Conservation (phyloP, 2,329 filamentous ascomycete species). For the Colletotrichum noveboracense region DNA sequence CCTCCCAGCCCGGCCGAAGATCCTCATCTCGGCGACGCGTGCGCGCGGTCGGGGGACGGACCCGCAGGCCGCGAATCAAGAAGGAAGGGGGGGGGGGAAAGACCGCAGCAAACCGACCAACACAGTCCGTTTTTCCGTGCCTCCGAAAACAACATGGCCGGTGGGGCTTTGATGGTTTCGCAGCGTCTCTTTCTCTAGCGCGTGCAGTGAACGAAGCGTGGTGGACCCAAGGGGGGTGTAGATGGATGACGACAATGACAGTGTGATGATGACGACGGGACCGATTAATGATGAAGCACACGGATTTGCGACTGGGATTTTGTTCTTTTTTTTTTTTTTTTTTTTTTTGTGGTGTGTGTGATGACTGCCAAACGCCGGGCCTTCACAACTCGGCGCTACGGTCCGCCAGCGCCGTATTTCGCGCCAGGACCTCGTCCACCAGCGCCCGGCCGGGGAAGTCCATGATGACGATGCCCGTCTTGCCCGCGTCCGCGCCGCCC, state of each 20-base stretch:
- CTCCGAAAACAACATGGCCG: neutral
- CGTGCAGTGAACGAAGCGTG: neutral
- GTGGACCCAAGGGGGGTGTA: neutral
- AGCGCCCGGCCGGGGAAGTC: slow-evolving; percentile 52
- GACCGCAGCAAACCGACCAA: neutral
- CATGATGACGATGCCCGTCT: slow-evolving; percentile 51
- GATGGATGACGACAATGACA: neutral
- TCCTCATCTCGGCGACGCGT: slow-evolving; percentile 14
- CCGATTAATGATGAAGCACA: neutral
- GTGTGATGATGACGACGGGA: neutral
- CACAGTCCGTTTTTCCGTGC: neutral
- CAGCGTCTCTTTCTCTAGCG: neutral
- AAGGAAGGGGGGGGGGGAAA: neutral
- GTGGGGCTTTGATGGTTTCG: neutral
- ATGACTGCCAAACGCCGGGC: too few relatives aligned
- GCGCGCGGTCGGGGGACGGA: neutral
- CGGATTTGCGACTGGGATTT: neutral
- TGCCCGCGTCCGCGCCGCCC: slow-evolving; percentile 23
- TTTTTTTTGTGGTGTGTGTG: neutral
- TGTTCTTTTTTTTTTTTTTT: neutral
- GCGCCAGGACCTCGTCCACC: slow-evolving; percentile 45
- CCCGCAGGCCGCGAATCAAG: neutral
- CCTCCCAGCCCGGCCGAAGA: slow-evolving; percentile 2
- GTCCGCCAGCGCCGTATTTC: slow-evolving; percentile 38
- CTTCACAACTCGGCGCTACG: slow-evolving; percentile 1